Evolutionary conservation across 495 filamentous ascomycete genomes (phyloP).

Genomic region (Penicillium waksmanii): DNA sequence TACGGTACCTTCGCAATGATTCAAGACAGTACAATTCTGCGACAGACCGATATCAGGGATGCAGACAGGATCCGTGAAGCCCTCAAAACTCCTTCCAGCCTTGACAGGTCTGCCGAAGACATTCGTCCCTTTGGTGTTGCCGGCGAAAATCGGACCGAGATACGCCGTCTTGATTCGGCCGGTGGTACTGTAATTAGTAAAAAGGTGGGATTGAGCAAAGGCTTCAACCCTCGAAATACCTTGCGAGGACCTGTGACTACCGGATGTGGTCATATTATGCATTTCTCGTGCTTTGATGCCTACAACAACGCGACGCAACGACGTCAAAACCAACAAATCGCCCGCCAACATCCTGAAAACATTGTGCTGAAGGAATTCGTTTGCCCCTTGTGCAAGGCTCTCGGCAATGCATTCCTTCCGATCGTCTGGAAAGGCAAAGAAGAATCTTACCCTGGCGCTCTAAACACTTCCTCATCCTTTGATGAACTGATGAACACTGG

Average conservation of each 20-base stretch:
- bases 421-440: constrained; percentile 95
- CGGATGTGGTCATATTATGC: constrained; percentile 98
- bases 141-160: constrained; percentile 75
- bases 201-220: constrained; percentile 83
- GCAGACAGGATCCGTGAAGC: constrained; percentile 84
- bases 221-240: constrained; percentile 71
- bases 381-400: constrained; percentile 96
- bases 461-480: constrained; percentile 63
- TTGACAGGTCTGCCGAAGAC: constrained; percentile 80
- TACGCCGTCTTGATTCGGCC: constrained; percentile 73
- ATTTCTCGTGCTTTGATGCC: constrained; percentile 91
- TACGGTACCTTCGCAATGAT: constrained; percentile 93
- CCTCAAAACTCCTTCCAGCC: constrained; percentile 70
- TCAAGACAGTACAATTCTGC: constrained; percentile 82
- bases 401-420: constrained; percentile 93
- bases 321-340: constrained; percentile 88
- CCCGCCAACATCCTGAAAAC: constrained; percentile 86
- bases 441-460: constrained; percentile 70
- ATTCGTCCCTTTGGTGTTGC: constrained; percentile 90
- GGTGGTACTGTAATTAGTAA: constrained; percentile 72
- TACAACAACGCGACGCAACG: constrained; percentile 81
- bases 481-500: constrained; percentile 53
- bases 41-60: constrained; percentile 81
- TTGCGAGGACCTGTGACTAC: constrained; percentile 81
- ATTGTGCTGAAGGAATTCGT: constrained; percentile 82